These are phyloP conservation scores for Biscutella auriculata DNA, from an alignment of 441 rosid genomes.

Conservation along the genomic window DNA sequence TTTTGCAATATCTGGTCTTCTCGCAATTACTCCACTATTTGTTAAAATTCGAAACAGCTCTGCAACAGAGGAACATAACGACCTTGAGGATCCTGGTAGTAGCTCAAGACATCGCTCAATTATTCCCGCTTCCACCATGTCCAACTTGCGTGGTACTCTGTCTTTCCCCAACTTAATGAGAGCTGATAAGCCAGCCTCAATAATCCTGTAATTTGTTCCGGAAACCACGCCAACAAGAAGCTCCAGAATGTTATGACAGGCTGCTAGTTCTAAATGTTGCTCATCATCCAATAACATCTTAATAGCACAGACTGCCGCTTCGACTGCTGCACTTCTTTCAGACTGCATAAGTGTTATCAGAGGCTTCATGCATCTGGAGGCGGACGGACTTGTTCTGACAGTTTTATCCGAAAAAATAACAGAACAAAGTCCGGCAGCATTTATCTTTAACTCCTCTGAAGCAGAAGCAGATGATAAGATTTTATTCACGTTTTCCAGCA, in stretches of 20 bases:
- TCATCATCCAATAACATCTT: conserved; percentile 89
- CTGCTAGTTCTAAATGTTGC: conserved; percentile 90
- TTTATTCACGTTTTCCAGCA: conserved; percentile 82
- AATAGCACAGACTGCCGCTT: conserved; percentile 80
- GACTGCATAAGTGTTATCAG: conserved; percentile 81
- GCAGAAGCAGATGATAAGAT: conserved; percentile 77
- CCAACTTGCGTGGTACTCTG: conserved; percentile 91
- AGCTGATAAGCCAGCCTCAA: conserved; percentile 87
- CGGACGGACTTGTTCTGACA: conserved; percentile 78
- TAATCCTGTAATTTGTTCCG: conserved; percentile 71
- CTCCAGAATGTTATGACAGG: conserved; percentile 81
- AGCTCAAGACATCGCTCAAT: conserved; percentile 81
- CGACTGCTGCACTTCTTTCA: conserved; percentile 81
- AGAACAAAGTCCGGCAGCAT: conserved; percentile 94
- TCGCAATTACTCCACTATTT: conserved; percentile 91
- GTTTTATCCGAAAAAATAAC: conserved; percentile 79
- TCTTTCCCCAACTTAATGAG: conserved; percentile 95
- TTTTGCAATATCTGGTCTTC: conserved; percentile 83
- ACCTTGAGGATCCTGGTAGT: conserved; percentile 88
- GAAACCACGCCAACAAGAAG: conserved; percentile 93
- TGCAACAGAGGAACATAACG: conserved; percentile 76
- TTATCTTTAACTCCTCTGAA: conserved; percentile 85
- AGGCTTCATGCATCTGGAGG: conserved; percentile 88
- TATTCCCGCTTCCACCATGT: conserved; percentile 96
- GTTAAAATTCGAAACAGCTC: conserved; percentile 92